Percentiles rank a stretch among this genome's conserved stretches.
Evolutionary conservation across 495 filamentous ascomycete species (phyloP).

Genomic region (Aspergillus cavernicola): DNA sequence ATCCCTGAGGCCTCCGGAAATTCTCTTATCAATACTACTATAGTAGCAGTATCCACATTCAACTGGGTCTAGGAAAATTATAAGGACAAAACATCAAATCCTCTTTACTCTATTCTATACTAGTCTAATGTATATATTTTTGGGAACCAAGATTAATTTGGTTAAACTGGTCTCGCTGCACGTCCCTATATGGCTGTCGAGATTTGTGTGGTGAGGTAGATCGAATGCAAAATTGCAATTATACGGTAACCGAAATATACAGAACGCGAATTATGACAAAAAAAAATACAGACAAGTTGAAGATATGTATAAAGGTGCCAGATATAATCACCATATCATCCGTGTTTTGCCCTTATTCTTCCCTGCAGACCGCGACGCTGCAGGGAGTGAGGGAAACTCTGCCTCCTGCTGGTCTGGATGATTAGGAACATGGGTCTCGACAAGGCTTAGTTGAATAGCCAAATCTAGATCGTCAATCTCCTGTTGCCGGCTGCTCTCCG

Average conservation of each 20-base stretch:
- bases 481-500: slow-evolving; percentile 37
- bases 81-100: no score
- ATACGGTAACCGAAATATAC: not conserved
- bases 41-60: no score
- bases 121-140: no score
- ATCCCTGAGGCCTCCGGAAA: no score
- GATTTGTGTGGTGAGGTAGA: no score
- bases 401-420: slow-evolving; percentile 28
- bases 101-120: no score
- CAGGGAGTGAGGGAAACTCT: slow-evolving; percentile 55
- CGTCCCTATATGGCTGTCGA: no score
- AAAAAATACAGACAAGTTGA: not conserved
- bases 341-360: slow-evolving; percentile 42
- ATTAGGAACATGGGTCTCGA: slow-evolving; percentile 50
- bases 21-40: no score
- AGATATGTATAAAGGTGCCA: no score
- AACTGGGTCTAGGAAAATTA: no score
- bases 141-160: no score
- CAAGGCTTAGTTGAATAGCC: slow-evolving; percentile 79
- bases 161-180: no score
- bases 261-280: not conserved
- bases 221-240: not conserved
- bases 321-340: slow-evolving; percentile 21
- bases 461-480: slow-evolving; percentile 78
- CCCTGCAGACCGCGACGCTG: slow-evolving; percentile 40